Base-by-base conservation (phyloP, 768 basidiomycete species). In the Dioszegia crocea region DNA sequence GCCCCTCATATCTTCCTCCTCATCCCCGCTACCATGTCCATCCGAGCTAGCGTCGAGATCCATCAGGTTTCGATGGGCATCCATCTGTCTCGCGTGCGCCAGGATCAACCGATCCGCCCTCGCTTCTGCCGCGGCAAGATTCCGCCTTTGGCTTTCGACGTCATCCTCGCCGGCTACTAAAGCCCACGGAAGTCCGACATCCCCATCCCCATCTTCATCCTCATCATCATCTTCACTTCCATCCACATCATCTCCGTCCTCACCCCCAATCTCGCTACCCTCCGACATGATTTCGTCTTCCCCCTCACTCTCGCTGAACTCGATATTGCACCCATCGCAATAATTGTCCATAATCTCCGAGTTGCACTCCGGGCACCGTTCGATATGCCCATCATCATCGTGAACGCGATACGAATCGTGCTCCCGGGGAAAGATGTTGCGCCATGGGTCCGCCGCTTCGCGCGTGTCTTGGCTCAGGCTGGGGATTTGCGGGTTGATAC, bases 1-100 rank as follows among this genome's bases (percentile, higher is more conserved):
- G 4, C 8, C 33, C 40, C 40, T 10, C 6, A 43, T 19, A 17
- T 30, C 55, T 6, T 45, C 45, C 14, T 31, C 47, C 8, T 33
- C 47, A 4, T 30, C 47, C 24, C 81, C 83, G 62, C 86, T 88
- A 36, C 86, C 87, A 48, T 85, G 85, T 50, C 45, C 56, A 21
- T 66, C 63, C 31, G 54, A 52, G 26, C 56, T 59, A 21, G 63
- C 65, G 21, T 68, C 65, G 14, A 56, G n/a, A 33, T 65, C 55
- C 12, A 57, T 24, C 26, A 50, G 31, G 29, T 51, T 51, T 9
- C 16, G 33, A 4, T 24, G 14, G 14, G 12, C 6, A 6, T 10
- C 14, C 10, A 51, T 3, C 11, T 9, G 31, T 9, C 36, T 21
- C 24, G 27, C 49, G 21, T 51, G 49, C 5, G 33, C 49, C 11